Base-by-base conservation (phyloP, 1,139 yeast genomes). In the Debaryomyces subglobosus region DNA sequence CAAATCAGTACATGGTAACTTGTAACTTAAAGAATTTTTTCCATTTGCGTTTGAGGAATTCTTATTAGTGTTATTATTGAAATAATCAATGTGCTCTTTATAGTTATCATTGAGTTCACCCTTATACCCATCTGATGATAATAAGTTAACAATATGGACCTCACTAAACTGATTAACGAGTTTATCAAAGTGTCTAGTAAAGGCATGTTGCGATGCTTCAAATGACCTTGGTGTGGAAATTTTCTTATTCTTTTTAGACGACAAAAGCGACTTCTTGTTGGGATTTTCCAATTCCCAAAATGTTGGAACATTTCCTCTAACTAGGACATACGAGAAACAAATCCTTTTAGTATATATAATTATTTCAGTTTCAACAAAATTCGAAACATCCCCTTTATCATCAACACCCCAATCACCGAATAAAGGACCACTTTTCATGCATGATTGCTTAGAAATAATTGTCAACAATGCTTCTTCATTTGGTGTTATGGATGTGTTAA, bases 401-500 rank as follows among this genome's bases (percentile, higher is more conserved):
- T 85, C 90, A 52, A 86, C 75, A 16, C 92, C 90, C 68, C 81
- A 80, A 30, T 83, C 79, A 0, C 89, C 90, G 58, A 85, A 82
- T 1, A 85, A 67, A 1, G 84, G 80, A 1, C 86, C 86, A 36
- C 72, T 74, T 53, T 80, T 83, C 36, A 77, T 74, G 49, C 88
- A 81, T 2, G 86, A 81, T 48, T 86, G 87, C 60, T 85, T 85
- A 1, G 90, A 81, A 8, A 86, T 82, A 2, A 86, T 68, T 0
- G 94, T 85, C 43, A 86, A 61, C 16, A 84, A 64, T 0, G 79
- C 78, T 23, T 74, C 78, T 32, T 67, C 69, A 25, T 62, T 53
- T 8, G 65, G 65, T 8, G 53, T 53, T 4, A 77, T 59, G 0
- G 60, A 62, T 0, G 83, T 72, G 53, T 84, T 84, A 6, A 84